These are phyloP conservation scores for Fonsecaea erecta DNA, from an alignment of 2,329 filamentous ascomycete species.

Conservation along the genomic window DNA sequence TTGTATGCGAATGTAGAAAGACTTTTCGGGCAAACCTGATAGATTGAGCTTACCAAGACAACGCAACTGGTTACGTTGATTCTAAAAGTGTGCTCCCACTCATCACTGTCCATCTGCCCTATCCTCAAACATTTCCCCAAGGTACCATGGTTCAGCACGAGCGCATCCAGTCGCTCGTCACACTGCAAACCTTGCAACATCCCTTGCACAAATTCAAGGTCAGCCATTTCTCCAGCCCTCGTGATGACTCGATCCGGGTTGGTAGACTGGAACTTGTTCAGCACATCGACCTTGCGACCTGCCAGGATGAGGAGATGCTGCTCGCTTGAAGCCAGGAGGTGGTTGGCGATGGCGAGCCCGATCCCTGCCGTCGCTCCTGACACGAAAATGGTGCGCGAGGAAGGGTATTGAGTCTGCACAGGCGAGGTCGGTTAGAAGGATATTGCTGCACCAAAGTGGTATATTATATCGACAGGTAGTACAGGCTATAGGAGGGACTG, in stretches of 20 bases:
- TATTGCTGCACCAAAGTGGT: neutral
- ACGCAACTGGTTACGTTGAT: constrained; percentile 86
- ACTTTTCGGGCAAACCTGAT: neutral
- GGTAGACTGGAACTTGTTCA: constrained; percentile 58
- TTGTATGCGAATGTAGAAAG: neutral
- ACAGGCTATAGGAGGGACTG: neutral
- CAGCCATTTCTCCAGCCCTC: constrained; percentile 62
- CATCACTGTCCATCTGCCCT: constrained; percentile 67
- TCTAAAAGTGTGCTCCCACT: constrained; percentile 78
- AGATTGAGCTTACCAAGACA: constrained; percentile 65
- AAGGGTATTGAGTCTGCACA: constrained; percentile 23
- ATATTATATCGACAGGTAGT: neutral
- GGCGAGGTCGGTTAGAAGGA: neutral
- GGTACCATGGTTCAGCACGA: constrained; percentile 87
- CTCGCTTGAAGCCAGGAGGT: constrained; percentile 58
- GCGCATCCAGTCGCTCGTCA: constrained; percentile 75
- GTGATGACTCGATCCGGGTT: constrained; percentile 61
- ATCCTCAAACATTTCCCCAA: constrained; percentile 76
- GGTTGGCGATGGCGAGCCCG: constrained; percentile 64
- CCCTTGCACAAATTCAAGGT: constrained; percentile 61
- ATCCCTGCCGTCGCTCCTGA: constrained; percentile 69
- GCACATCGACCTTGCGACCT: constrained; percentile 60
- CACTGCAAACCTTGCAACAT: constrained; percentile 67
- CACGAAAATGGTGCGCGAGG: constrained; percentile 60
- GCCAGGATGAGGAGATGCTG: constrained; percentile 63